Evolutionary conservation across 2,329 filamentous ascomycete genomes (phyloP).

Genomic region (Phyllosticta citriasiana): DNA sequence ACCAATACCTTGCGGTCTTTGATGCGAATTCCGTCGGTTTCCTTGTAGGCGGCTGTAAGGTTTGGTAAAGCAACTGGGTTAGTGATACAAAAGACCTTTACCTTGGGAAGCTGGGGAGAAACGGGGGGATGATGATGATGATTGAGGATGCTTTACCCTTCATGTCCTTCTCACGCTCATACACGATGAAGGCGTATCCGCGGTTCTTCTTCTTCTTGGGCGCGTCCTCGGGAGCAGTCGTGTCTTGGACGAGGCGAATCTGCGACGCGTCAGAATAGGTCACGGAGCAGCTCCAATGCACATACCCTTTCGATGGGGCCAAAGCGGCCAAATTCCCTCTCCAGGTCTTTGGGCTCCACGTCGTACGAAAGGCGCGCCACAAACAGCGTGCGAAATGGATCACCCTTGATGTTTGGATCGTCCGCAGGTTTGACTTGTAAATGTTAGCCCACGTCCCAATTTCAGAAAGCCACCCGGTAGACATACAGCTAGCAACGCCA

Average conservation of each 20-base stretch:
- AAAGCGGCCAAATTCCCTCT: conserved; percentile 87
- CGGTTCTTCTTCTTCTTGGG: conserved; percentile 54
- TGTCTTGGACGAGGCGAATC: conserved; percentile 82
- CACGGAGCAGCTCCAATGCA: background rate
- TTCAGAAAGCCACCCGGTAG: background rate
- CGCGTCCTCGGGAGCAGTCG: conserved; percentile 57
- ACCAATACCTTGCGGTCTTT: conserved; percentile 87
- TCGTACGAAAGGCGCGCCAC: conserved; percentile 85
- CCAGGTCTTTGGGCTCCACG: conserved; percentile 77
- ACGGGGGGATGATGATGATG: conserved; percentile 27
- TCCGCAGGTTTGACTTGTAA: conserved; percentile 65
- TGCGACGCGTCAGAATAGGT: conserved; percentile 26
- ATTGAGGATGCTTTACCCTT: conserved; percentile 66
- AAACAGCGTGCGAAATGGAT: conserved; percentile 92
- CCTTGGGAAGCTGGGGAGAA: conserved; percentile 16
- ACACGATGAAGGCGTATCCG: conserved; percentile 95
- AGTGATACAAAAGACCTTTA: conserved; percentile 35
- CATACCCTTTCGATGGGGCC: conserved; percentile 86
- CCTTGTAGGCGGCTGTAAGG: conserved; percentile 77
- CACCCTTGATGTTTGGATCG: conserved; percentile 81
- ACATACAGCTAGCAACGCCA: conserved; percentile 54
- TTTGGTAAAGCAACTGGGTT: conserved; percentile 52
- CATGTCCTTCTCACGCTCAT: conserved; percentile 96
- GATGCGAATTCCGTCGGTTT: conserved; percentile 80
- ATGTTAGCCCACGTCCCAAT: background rate